phyloP scores from a whole-genome alignment of 225 moss, liverwort and hornwort species.

The Physcomitrellopsis africana region DNA sequence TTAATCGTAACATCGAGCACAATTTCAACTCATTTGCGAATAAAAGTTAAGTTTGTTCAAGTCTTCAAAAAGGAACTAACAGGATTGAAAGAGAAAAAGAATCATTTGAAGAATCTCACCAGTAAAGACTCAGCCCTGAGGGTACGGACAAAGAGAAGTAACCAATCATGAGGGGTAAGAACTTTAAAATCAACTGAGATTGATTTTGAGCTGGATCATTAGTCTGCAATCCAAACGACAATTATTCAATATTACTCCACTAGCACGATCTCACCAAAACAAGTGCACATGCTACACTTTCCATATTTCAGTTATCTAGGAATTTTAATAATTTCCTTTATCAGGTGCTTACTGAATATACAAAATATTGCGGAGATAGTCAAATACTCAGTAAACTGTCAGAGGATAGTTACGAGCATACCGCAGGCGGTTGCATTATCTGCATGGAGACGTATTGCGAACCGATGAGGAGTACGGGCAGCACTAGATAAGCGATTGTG shows the following conservation, averaged over 20 bases:
- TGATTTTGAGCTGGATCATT: constrained; percentile 81
- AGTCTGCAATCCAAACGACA: constrained; percentile 45
- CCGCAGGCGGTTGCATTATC: constrained; percentile 94
- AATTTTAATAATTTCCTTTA: no score
- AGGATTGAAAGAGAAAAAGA: no score
- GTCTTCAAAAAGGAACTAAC: no score
- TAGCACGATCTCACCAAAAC: neutral
- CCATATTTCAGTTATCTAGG: neutral
- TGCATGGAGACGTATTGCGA: constrained; percentile 98
- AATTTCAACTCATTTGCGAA: neutral
- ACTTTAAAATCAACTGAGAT: constrained; percentile 84
- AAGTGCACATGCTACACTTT: neutral
- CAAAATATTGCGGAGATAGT: no score
- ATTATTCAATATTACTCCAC: constrained; percentile 21
- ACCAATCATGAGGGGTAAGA: constrained; percentile 97
- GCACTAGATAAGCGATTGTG: constrained; percentile 73
- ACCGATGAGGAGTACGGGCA: constrained; percentile 79
- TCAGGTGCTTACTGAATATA: no score
- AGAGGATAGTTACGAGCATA: constrained; percentile 20
- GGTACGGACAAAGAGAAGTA: constrained; percentile 96
- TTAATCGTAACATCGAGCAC: neutral
- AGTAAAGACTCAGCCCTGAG: constrained; percentile 93
- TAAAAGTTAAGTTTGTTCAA: neutral
- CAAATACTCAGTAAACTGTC: neutral
- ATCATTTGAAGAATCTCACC: constrained; percentile 47